Base-by-base conservation (phyloP, 108 stramenopile species). In the Pseudonitzschia multiseries region DNA sequence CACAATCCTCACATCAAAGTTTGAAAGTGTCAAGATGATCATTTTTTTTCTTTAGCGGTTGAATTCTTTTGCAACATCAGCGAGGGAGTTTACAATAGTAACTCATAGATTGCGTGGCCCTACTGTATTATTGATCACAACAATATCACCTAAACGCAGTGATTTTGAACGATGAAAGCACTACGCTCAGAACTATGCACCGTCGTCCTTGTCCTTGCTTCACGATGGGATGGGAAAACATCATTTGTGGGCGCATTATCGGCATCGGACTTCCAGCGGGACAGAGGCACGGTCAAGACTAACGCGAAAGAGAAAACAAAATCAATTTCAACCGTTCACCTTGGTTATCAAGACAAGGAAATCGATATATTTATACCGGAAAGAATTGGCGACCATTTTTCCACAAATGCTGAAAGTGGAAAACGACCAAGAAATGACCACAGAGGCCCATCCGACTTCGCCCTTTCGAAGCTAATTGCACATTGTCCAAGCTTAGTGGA, bases 401-500 rank as follows among this genome's bases (percentile, higher is more conserved):
- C 62, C 8, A 33, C 21, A 6, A 44, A 43, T 13, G 62, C 26
- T 13, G 48, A 51, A 21, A 24, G 31, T 40, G 48, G 41, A 43
- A 65, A 15, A 10, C 27, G 31, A 27, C 41, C 60, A 3, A 43
- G 46, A 43, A 73, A 27, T 31, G 18, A 63, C 27, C 33, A 66
- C 29, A 66, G 46, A 42, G 46, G 60, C 13, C 46, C 75, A 24
- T 59, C 76, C 9, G 8, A 28, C 29, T 56, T 77, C n/a, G 69
- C 76, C 22, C 53, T 77, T 17, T 69, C 76, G 13, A 21, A 50
- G 27, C 18, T 77, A 13, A 71, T 77, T 48, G 76, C 70, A 20
- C 70, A 77, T 50, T 77, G 64, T 57, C 76, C 70, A 20, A 43
- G 53, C 29, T 21, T 77, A 12, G 68, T 77, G 18, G 48, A 77